Evolutionary conservation across 495 filamentous ascomycete genomes (phyloP).

Genomic region (Xylaria grammica): DNA sequence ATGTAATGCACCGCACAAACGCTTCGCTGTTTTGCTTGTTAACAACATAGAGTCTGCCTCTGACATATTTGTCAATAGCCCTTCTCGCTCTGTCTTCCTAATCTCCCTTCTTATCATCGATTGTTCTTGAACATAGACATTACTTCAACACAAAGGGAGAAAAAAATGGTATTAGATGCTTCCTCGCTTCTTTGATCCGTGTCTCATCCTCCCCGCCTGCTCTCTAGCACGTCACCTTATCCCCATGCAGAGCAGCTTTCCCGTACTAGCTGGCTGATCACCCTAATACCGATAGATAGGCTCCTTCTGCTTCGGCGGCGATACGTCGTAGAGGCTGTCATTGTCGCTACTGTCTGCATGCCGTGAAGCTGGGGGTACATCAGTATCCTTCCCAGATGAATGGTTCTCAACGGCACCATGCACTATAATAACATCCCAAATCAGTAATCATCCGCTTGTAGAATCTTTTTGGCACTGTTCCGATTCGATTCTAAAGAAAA

Average conservation of each 20-base stretch:
- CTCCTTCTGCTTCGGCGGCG: slow-evolving; percentile 37
- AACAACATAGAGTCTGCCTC: no score
- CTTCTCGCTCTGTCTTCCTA: not conserved
- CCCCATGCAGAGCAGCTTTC: not conserved
- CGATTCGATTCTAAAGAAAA: not conserved
- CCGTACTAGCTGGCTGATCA: not conserved
- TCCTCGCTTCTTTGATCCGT: not conserved
- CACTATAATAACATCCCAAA: slow-evolving; percentile 13
- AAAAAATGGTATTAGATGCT: slow-evolving; percentile 9
- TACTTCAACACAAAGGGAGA: slow-evolving; percentile 7
- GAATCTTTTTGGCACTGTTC: not conserved
- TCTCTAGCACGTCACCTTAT: not conserved
- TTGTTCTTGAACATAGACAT: slow-evolving; percentile 4
- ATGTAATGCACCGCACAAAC: no score
- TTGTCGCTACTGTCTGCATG: slow-evolving; percentile 8
- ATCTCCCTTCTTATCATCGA: slow-evolving; percentile 2
- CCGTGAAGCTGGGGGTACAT: not conserved
- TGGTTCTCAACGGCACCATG: slow-evolving; percentile 21
- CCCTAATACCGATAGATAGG: slow-evolving; percentile 46
- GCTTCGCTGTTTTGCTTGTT: not conserved
- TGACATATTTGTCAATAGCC: no score
- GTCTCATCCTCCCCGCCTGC: not conserved
- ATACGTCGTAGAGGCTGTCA: slow-evolving; percentile 27
- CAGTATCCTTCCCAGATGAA: slow-evolving; percentile 2
- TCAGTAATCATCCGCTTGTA: slow-evolving; percentile 1